phyloP scores from a whole-genome alignment of 441 rosid genomes.

The Erodium moschatum region DNA sequence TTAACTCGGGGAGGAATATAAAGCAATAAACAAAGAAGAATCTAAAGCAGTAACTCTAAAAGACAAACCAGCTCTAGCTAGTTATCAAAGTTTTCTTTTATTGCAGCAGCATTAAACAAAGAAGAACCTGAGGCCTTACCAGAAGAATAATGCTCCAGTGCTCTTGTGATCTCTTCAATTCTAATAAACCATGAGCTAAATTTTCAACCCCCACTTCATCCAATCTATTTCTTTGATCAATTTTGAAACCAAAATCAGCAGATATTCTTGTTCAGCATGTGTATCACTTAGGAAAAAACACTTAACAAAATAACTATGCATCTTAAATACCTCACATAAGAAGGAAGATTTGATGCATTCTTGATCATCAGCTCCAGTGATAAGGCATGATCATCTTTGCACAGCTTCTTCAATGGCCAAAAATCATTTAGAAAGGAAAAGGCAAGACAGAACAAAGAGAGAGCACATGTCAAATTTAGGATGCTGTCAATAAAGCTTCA shows the following conservation, averaged over 20 bases:
- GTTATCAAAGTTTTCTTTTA: constrained; percentile 9
- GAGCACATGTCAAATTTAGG: constrained; percentile 14
- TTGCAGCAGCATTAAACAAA: constrained; percentile 2
- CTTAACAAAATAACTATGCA: constrained; percentile 12
- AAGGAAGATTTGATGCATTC: constrained; percentile 50
- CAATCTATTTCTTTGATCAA: constrained; percentile 40
- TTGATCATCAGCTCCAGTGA: constrained; percentile 41
- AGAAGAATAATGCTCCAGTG: constrained; percentile 58
- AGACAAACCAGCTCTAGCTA: background rate
- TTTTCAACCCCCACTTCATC: constrained; percentile 36
- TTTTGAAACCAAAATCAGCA: constrained; percentile 28
- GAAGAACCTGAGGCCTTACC: constrained; percentile 44
- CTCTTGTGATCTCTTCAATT: constrained; percentile 52
- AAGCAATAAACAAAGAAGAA: background rate
- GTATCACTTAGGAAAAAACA: constrained; percentile 11
- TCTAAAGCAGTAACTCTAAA: background rate
- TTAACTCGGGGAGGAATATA: background rate
- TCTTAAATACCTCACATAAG: constrained; percentile 43
- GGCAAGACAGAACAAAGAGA: background rate
- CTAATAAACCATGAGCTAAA: constrained; percentile 44
- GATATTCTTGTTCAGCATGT: constrained; percentile 12
- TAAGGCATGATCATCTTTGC: constrained; percentile 33
- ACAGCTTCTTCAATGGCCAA: constrained; percentile 30
- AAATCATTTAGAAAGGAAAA: constrained; percentile 4
- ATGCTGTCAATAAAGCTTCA: background rate